Evolutionary conservation across 73 alveolate genomes (phyloP).

Genomic region (Uronychia setigera): DNA sequence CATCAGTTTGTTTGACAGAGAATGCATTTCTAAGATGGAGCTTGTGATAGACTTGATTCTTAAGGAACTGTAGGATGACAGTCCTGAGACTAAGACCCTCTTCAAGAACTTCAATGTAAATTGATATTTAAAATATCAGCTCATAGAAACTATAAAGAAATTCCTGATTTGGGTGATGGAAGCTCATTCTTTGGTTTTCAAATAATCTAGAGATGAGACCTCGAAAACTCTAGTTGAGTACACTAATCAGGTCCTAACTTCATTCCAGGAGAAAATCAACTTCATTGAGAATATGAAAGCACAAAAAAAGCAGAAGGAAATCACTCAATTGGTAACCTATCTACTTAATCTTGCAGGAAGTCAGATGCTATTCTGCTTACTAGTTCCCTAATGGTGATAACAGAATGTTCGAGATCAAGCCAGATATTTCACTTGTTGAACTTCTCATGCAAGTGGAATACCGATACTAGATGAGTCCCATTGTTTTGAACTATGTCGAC

Average conservation of each 20-base stretch:
- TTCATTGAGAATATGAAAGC: neutral
- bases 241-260: neutral
- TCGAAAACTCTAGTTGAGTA: neutral
- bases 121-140: neutral
- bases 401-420: neutral
- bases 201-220: neutral
- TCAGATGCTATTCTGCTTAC: neutral
- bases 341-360: neutral
- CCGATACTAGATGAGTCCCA: neutral
- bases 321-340: neutral
- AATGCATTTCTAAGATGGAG: neutral
- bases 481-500: neutral
- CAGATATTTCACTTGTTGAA: neutral
- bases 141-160: neutral
- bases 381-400: neutral
- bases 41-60: neutral
- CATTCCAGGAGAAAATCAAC: neutral
- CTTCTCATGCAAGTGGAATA: neutral
- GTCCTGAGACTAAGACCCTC: neutral
- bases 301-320: neutral
- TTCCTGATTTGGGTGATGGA: neutral
- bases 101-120: neutral
- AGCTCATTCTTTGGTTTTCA: neutral
- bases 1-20: neutral
- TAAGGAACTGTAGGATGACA: neutral